Evolutionary conservation across 176 grass and related monocot genomes (phyloP).

Genomic region (Musa troglodytarum): DNA sequence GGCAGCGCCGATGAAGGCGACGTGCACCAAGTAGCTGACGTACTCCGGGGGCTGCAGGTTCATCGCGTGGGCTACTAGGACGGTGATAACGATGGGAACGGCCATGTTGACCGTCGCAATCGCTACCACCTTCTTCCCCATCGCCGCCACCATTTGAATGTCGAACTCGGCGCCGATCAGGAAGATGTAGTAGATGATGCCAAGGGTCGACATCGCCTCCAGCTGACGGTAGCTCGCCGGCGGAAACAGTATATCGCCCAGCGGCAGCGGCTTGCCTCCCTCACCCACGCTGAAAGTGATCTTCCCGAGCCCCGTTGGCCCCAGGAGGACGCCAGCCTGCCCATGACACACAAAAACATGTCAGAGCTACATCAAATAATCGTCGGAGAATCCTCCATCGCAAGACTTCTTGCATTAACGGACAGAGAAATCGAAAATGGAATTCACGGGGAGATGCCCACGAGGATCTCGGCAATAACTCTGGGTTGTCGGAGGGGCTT

Average conservation of each 20-base stretch:
- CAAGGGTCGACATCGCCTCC: neutral
- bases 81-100: neutral
- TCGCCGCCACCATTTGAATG: neutral
- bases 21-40: neutral
- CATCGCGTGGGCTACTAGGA: neutral
- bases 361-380: too few relatives aligned
- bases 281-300: neutral
- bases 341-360: too few relatives aligned
- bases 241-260: neutral
- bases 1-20: neutral
- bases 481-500: constrained; percentile 7
- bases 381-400: too few relatives aligned
- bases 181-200: neutral
- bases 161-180: constrained; percentile 2
- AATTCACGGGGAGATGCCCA: neutral
- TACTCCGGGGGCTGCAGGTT: neutral
- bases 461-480: constrained; percentile 10
- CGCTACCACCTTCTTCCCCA: neutral
- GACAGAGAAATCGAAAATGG: too few relatives aligned
- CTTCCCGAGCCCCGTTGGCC: neutral
- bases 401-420: too few relatives aligned
- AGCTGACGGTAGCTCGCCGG: neutral
- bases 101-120: neutral
- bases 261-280: neutral
- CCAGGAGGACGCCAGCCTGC: neutral